phyloP scores from a whole-genome alignment of 208 protist species.

The Trypanosoma rangeli region DNA sequence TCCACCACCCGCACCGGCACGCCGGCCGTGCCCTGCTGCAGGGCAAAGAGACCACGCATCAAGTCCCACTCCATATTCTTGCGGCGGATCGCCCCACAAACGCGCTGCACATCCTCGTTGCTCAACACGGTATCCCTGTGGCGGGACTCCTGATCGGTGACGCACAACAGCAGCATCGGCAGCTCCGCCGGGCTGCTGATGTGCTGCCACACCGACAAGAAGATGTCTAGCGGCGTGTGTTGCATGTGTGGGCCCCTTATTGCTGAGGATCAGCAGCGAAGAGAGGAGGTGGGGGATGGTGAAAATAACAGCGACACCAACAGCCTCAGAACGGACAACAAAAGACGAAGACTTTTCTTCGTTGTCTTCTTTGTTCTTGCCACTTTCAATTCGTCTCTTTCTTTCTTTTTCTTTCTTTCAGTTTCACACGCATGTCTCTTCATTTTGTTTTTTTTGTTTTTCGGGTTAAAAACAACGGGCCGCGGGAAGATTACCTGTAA shows the following conservation, averaged over 20 bases:
- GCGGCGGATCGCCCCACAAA: neutral
- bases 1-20: neutral
- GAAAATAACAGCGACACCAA: neutral
- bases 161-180: neutral
- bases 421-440: too few species aligned
- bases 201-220: constrained; percentile 8
- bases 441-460: neutral
- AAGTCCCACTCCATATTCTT: constrained; percentile 8
- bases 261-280: neutral
- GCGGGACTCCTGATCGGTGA: constrained; percentile 1
- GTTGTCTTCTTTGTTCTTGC: neutral
- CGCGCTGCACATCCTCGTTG: neutral
- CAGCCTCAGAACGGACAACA: neutral
- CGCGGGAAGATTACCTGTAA: too few species aligned
- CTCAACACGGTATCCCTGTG: neutral
- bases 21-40: constrained; percentile 2
- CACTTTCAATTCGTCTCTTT: too few species aligned
- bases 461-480: neutral
- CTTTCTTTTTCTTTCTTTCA: too few species aligned
- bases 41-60: constrained; percentile 7
- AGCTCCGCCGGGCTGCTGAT: constrained; percentile 1
- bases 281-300: neutral
- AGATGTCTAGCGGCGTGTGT: constrained; percentile 5
- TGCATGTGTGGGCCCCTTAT: neutral
- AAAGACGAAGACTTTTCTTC: neutral